A percentile compares a stretch with the other conserved stretches of the same genome.
Conservation (phyloP, 2,329 filamentous ascomycete species). For the Colletotrichum aenigma region DNA sequence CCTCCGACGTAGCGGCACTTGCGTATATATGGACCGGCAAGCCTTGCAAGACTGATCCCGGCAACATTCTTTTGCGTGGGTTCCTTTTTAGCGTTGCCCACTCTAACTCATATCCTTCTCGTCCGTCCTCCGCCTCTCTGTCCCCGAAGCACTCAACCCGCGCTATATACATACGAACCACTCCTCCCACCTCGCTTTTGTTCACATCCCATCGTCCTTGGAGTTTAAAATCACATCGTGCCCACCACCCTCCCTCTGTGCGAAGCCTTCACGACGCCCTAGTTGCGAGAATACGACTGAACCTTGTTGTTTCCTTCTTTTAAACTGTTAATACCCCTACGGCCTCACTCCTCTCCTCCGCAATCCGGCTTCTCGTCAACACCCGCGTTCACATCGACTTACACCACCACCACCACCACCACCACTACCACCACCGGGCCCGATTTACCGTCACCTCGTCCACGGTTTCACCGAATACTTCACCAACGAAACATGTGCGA, state of each 20-base stretch:
- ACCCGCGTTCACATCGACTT: background rate
- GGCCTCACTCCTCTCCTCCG: background rate
- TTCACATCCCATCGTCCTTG: background rate
- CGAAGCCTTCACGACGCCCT: background rate
- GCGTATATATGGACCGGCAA: background rate
- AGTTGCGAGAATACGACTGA: background rate
- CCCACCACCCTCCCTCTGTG: background rate
- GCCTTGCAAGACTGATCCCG: constrained; percentile 3
- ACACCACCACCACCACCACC: background rate
- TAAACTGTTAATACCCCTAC: background rate
- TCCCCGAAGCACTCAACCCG: background rate
- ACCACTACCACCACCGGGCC: background rate
- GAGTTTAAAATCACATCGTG: background rate
- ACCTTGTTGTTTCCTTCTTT: background rate
- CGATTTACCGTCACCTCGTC: background rate
- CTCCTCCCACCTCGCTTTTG: background rate
- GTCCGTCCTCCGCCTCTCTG: background rate
- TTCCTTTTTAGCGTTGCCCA: background rate
- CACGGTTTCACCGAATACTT: background rate
- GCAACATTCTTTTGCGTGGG: background rate
- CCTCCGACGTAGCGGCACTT: background rate
- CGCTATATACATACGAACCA: constrained; percentile 13
- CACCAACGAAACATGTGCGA: constrained; percentile 47
- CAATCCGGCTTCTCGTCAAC: background rate
- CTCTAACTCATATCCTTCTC: background rate